A percentile compares a stretch with the other conserved stretches of the same genome.
Conservation (phyloP, 352 stramenopile species). For the Thraustotheca clavata region DNA sequence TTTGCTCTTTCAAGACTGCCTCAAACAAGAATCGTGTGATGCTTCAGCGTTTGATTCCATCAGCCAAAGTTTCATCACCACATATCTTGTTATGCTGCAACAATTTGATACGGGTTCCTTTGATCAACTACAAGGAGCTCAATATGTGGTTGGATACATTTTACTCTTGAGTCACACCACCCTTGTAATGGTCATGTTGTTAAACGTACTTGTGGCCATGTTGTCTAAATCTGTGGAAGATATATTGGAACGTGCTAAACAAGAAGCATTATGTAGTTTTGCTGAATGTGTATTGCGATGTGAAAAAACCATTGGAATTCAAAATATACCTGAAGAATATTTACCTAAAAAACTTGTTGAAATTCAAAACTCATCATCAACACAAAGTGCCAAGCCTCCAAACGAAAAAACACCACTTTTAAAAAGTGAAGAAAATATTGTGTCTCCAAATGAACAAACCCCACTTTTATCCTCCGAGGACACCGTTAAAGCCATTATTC, state of each 20-base stretch:
- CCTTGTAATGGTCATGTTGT: constrained; percentile 3
- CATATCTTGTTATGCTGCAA: constrained; percentile 1
- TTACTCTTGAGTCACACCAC: not conserved
- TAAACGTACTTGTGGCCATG: constrained; percentile 16
- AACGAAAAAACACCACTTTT: no score
- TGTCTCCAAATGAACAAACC: no score
- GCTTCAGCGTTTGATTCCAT: not conserved
- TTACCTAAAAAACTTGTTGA: not conserved
- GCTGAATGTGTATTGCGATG: constrained; percentile 2
- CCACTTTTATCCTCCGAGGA: no score
- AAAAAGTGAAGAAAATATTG: no score
- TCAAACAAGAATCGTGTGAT: no score
- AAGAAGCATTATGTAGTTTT: not conserved
- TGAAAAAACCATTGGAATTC: constrained; percentile 1
- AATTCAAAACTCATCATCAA: no score
- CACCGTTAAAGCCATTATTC: no score
- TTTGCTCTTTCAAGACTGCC: not conserved
- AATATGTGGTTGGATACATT: not conserved
- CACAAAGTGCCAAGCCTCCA: no score
- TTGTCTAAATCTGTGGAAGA: constrained; percentile 8
- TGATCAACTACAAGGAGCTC: not conserved
- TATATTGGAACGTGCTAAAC: not conserved
- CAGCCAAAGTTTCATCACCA: not conserved
- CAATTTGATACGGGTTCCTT: not conserved
- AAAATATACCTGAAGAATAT: not conserved